Base-by-base conservation (phyloP, 768 basidiomycete species). In the Rhodotorula kratochvilovae region DNA sequence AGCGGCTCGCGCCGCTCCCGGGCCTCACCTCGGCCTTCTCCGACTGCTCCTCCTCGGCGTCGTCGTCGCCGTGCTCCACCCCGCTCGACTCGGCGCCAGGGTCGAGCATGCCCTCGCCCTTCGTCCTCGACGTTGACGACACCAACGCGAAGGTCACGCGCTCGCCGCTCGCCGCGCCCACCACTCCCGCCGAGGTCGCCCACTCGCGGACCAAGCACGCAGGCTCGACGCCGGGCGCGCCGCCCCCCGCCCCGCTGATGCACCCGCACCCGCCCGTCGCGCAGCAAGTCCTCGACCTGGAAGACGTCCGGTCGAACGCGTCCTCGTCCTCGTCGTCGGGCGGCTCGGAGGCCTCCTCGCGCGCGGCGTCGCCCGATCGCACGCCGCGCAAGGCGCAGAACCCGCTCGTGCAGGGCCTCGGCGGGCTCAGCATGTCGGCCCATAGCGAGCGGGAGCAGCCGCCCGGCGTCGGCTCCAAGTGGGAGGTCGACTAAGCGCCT, bases 201-300 rank as follows among this genome's bases (percentile, higher is more conserved):
- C 56, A 39, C 23, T 33, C 65, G 27, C 65, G 70, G 35, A 29
- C 19, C 17, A 67, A 67, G 45, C 66, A 71, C 66, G 70, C 70
- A 8, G 61, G 66, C 13, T 45, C 29, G 27, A 71, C 70, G 43
- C 70, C 70, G 3, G 70, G 70, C 46, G 66, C 61, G 0, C 66
- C 66, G 4, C 70, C 70, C 0, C 70, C 70, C 3, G 53, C 58
- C 0, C 61, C 61, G 15, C 58, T 71, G 57, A 27, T 58, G 27
- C 35, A 45, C 23, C 10, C 15, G 5, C 61, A 43, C 7, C 46
- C 31, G 29, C 56, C 55, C 13, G 17, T 39, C 53, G 36, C 55
- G n/a, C n/a, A 27, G 25, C 39, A 60, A 7, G 6, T 21, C n/a
- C 29, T 56, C 23, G 67, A 68, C 45, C 57, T 31, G 21, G 12